Evolutionary conservation across 495 filamentous ascomycete genomes (phyloP).

Genomic region (Neurospora sp.): DNA sequence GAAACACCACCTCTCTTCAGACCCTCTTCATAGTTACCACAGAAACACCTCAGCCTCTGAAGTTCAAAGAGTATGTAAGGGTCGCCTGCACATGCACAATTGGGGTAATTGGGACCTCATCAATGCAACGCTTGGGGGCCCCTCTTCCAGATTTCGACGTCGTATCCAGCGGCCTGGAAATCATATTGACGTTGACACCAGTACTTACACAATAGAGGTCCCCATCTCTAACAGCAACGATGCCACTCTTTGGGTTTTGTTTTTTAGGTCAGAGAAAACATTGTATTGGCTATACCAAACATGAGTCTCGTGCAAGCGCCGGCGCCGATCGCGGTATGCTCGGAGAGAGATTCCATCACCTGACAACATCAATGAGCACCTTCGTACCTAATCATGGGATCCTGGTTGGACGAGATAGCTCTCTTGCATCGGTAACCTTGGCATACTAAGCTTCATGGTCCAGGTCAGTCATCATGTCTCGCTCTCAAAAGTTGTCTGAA

Average conservation of each 20-base stretch:
- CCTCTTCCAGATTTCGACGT: background rate
- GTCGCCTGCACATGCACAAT: background rate
- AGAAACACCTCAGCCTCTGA: background rate
- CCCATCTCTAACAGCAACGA: background rate
- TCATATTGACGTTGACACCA: background rate
- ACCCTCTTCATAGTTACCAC: background rate
- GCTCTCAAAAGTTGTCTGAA: background rate
- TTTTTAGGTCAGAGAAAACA: background rate
- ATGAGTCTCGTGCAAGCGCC: background rate
- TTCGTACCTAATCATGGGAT: background rate
- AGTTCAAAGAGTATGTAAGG: background rate
- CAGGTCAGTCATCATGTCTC: background rate
- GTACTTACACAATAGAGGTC: no score
- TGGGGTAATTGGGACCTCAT: background rate
- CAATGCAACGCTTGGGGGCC: background rate
- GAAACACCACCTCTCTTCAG: background rate
- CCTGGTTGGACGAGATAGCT: background rate
- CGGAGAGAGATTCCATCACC: background rate
- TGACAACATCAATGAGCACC: background rate
- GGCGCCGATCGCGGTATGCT: background rate
- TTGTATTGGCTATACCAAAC: background rate
- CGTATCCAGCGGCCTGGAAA: background rate
- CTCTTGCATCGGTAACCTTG: background rate
- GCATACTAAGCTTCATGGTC: background rate
- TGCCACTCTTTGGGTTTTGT: background rate